phyloP scores from a whole-genome alignment of 208 protist genomes.

The Angomonas ambiguus region DNA sequence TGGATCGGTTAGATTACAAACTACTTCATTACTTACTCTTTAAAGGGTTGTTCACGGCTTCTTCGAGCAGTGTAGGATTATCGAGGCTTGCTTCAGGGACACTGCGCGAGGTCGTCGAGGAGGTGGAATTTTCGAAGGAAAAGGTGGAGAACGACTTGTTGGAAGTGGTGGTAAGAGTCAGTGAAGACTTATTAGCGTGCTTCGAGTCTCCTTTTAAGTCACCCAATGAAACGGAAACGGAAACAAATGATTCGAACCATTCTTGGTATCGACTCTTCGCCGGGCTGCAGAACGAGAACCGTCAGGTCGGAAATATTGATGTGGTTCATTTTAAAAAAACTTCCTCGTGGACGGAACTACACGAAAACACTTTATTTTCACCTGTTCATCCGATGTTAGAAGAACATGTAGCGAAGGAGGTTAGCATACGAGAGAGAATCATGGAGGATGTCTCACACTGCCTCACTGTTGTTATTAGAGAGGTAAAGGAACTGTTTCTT shows the following conservation, averaged over 20 bases:
- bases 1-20: conserved; percentile 63
- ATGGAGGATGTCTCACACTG: neutral
- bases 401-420: neutral
- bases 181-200: conserved; percentile 10
- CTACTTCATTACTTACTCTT: conserved; percentile 59
- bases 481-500: conserved; percentile 16
- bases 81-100: conserved; percentile 46
- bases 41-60: conserved; percentile 65
- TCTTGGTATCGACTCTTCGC: conserved; percentile 27
- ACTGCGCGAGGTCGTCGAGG: conserved; percentile 24
- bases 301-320: conserved; percentile 53
- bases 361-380: conserved; percentile 34
- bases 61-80: conserved; percentile 29
- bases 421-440: neutral
- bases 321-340: conserved; percentile 54
- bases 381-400: conserved; percentile 16
- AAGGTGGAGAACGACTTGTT: conserved; percentile 46
- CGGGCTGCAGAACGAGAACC: conserved; percentile 47
- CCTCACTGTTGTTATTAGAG: conserved; percentile 13
- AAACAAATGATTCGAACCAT: conserved; percentile 5
- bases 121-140: conserved; percentile 19
- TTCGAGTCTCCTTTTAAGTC: neutral
- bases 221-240: neutral
- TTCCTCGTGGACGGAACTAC: conserved; percentile 61
- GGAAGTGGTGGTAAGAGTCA: conserved; percentile 41